Conservation (phyloP, 306 rosid species). For the Citrullus colocynthis region DNA sequence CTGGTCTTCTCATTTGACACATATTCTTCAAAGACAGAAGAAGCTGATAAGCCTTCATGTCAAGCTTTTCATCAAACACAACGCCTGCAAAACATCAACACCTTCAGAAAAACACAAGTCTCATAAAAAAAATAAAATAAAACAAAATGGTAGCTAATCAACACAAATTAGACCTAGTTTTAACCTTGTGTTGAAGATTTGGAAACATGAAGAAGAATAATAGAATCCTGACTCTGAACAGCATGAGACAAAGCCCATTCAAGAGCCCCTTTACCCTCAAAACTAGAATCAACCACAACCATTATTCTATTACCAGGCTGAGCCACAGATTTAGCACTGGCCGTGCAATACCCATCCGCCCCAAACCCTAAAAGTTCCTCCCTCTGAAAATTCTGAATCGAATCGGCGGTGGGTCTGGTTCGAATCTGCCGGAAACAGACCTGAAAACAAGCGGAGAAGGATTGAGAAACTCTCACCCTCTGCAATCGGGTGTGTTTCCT, state of each 20-base stretch:
- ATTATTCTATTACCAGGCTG: constrained; percentile 50
- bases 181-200: constrained; percentile 43
- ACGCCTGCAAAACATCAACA: constrained; percentile 9
- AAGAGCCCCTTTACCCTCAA: constrained; percentile 71
- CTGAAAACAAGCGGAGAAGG: not conserved
- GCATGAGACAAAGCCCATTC: constrained; percentile 87
- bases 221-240: constrained; percentile 41
- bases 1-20: constrained; percentile 46
- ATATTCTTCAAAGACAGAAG: constrained; percentile 47
- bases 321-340: constrained; percentile 3
- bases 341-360: not conserved
- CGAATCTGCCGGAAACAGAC: not conserved
- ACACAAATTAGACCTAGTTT: not conserved
- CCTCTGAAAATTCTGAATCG: not conserved
- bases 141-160: not conserved
- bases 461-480: not conserved
- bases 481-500: constrained; percentile 3
- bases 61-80: constrained; percentile 24
- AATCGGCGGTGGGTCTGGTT: not conserved
- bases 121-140: not conserved
- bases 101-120: not conserved
- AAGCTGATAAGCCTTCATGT: constrained; percentile 35
- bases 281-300: constrained; percentile 72
- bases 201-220: constrained; percentile 56
- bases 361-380: not conserved